Conservation (phyloP, 306 rosid genomes). For the Cicer arietinum region DNA sequence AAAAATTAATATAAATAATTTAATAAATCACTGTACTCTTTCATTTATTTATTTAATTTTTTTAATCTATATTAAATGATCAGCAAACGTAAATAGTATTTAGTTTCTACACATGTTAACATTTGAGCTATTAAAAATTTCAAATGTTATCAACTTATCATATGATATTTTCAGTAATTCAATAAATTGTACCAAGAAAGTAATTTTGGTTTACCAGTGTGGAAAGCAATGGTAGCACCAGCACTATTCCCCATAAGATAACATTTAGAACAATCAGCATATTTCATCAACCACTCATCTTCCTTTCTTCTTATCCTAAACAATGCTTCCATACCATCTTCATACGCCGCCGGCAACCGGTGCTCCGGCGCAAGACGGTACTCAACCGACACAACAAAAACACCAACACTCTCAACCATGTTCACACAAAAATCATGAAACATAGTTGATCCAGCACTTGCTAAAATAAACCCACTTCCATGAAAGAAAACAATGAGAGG, state of each 20-base stretch:
- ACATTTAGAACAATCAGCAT: slow-evolving; percentile 50
- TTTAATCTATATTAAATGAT: too few relatives aligned
- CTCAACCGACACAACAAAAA: slow-evolving; percentile 51
- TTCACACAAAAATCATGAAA: slow-evolving; percentile 44
- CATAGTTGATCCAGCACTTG: slow-evolving; percentile 39
- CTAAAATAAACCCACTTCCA: slow-evolving; percentile 53
- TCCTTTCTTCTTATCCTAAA: slow-evolving; percentile 35
- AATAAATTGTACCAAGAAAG: too few relatives aligned
- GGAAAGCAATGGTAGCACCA: slow-evolving; percentile 55
- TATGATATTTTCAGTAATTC: too few relatives aligned
- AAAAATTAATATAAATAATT: too few relatives aligned
- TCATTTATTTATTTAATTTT: too few relatives aligned
- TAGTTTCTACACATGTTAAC: too few relatives aligned
- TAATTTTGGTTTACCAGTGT: slow-evolving; percentile 3
- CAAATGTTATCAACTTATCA: too few relatives aligned
- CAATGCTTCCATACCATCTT: slow-evolving; percentile 58
- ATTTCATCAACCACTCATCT: slow-evolving; percentile 49
- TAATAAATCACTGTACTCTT: too few relatives aligned
- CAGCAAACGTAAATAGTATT: too few relatives aligned
- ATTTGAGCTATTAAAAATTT: too few relatives aligned
- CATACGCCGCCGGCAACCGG: slow-evolving; percentile 58
- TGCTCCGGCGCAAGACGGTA: slow-evolving; percentile 66
- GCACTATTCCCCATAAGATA: slow-evolving; percentile 60
- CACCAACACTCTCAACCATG: slow-evolving; percentile 29
- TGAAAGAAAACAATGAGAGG: slow-evolving; percentile 58